Percentiles rank a stretch among this genome's conserved stretches.
These are phyloP conservation scores for Helotiales sp. DNA, from an alignment of 2,329 filamentous ascomycete genomes.

Conservation along the genomic window DNA sequence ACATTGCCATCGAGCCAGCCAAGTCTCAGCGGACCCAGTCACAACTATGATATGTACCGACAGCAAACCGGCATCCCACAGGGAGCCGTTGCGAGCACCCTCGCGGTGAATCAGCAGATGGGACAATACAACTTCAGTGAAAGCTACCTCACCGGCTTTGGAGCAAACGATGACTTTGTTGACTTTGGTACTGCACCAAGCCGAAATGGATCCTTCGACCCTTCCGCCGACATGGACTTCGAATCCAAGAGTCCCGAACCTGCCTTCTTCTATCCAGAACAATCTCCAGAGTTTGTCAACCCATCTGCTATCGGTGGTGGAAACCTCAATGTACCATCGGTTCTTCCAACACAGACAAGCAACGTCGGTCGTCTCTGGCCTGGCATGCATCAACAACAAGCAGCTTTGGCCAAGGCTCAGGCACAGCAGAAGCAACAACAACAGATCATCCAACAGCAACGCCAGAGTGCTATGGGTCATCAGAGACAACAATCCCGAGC, in stretches of 20 bases:
- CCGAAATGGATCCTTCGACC: slow-evolving; percentile 58
- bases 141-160: slow-evolving; percentile 49
- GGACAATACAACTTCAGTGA: slow-evolving; percentile 48
- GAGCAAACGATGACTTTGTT: slow-evolving; percentile 64
- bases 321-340: slow-evolving; percentile 43
- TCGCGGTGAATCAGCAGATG: slow-evolving; percentile 72
- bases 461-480: slow-evolving; percentile 39
- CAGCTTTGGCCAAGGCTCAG: slow-evolving; percentile 73
- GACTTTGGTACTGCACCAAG: slow-evolving; percentile 69
- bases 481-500: slow-evolving; percentile 48
- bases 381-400: slow-evolving; percentile 89
- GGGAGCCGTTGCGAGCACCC: slow-evolving; percentile 76
- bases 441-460: slow-evolving; percentile 60
- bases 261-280: slow-evolving; percentile 63
- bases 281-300: slow-evolving; percentile 60
- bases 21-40: slow-evolving; percentile 76
- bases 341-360: slow-evolving; percentile 48
- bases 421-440: slow-evolving; percentile 68
- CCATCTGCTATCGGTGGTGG: slow-evolving; percentile 70
- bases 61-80: slow-evolving; percentile 93
- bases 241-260: slow-evolving; percentile 56
- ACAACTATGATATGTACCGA: slow-evolving; percentile 93
- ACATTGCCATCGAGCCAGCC: slow-evolving; percentile 56
- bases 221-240: slow-evolving; percentile 69
- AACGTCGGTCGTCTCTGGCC: slow-evolving; percentile 79